These are phyloP conservation scores for Eucommia ulmoides DNA, from an alignment of 257 asterid genomes.

Conservation along the genomic window DNA sequence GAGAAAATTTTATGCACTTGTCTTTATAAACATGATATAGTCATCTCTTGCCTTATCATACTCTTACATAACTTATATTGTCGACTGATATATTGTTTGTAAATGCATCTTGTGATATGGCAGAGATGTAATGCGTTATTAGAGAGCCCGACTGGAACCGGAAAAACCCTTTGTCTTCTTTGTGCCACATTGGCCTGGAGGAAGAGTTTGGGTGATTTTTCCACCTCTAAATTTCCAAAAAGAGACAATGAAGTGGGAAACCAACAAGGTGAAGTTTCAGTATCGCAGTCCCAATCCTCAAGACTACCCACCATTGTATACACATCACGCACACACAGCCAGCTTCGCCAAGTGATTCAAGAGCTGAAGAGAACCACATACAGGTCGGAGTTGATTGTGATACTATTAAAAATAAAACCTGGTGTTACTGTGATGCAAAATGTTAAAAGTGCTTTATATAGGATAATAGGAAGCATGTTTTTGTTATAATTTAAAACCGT, in stretches of 20 bases:
- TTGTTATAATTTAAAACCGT: too few relatives aligned
- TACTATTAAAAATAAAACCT: neutral
- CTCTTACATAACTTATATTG: too few relatives aligned
- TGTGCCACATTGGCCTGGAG: conserved; percentile 98
- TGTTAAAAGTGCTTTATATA: too few relatives aligned
- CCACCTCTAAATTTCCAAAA: too few relatives aligned
- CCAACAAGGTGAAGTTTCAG: conserved; percentile 24
- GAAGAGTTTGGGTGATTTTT: conserved; percentile 74
- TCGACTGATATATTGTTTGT: conserved; percentile 1
- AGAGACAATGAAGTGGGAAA: conserved; percentile 30
- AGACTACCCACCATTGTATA: conserved; percentile 56
- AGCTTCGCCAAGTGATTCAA: conserved; percentile 86
- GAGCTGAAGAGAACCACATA: conserved; percentile 84
- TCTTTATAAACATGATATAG: too few relatives aligned
- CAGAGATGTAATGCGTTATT: conserved; percentile 77
- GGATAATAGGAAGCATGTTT: too few relatives aligned
- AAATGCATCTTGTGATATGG: conserved; percentile 11
- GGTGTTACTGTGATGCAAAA: too few relatives aligned
- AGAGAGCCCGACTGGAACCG: conserved; percentile 99
- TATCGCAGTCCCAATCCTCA: conserved; percentile 43
- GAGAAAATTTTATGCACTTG: too few relatives aligned
- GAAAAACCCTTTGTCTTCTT: conserved; percentile 87
- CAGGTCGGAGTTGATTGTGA: conserved; percentile 45
- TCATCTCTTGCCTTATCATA: too few relatives aligned
- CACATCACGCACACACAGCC: conserved; percentile 97